Conservation (phyloP, 257 asterid genomes). For the Scutellaria baicalensis region DNA sequence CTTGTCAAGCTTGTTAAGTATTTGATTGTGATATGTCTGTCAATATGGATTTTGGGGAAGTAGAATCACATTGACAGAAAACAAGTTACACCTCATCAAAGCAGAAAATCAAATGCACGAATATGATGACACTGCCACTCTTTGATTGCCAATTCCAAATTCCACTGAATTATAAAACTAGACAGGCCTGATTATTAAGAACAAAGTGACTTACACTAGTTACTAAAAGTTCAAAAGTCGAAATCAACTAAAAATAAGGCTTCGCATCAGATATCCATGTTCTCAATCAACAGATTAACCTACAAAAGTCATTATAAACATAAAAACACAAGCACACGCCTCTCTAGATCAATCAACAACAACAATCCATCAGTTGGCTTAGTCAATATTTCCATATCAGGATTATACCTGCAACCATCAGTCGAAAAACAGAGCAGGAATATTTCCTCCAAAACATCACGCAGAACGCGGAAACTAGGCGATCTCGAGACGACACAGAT, state of each 20-base stretch:
- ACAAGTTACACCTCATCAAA: not conserved
- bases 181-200: not conserved
- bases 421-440: slow-evolving; percentile 73
- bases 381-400: too few species aligned
- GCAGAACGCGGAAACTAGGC: slow-evolving; percentile 64
- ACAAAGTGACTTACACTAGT: not conserved
- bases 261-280: not conserved
- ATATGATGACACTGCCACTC: not conserved
- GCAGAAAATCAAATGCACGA: not conserved
- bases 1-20: not conserved
- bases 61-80: not conserved
- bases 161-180: not conserved
- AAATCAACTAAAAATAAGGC: not conserved
- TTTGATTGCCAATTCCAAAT: not conserved
- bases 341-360: not conserved
- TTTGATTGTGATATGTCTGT: not conserved
- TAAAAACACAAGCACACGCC: not conserved
- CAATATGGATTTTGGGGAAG: not conserved
- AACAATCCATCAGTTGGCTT: not conserved
- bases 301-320: not conserved
- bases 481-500: slow-evolving; percentile 83
- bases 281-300: not conserved
- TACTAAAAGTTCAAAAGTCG: not conserved
- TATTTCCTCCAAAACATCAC: slow-evolving; percentile 83
- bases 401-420: slow-evolving; percentile 68